Conservation (phyloP, 345 rosid genomes). For the Luvunga scandens region DNA sequence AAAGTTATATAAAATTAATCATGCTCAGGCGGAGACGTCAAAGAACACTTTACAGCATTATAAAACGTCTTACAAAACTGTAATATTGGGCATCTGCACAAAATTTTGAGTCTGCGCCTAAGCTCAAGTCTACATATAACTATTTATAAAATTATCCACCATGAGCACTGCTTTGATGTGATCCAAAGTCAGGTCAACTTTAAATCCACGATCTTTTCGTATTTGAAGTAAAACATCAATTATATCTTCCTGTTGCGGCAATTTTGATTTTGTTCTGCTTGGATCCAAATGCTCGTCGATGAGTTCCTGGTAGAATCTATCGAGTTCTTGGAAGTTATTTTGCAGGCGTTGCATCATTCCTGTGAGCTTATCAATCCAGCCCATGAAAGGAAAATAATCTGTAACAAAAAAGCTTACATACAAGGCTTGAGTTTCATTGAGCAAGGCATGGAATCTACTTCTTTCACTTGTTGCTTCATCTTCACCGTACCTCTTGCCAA, state of each 20-base stretch:
- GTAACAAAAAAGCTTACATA: constrained; percentile 18
- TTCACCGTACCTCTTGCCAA: constrained; percentile 27
- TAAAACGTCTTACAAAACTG: too few relatives aligned
- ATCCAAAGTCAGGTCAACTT: constrained; percentile 32
- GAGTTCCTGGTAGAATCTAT: constrained; percentile 37
- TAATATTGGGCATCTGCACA: too few relatives aligned
- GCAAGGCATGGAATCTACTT: constrained; percentile 10
- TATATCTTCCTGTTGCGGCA: constrained; percentile 31
- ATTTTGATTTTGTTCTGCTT: not conserved
- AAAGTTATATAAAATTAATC: too few relatives aligned
- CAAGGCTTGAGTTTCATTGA: constrained; percentile 26
- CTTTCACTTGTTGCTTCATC: constrained; percentile 4
- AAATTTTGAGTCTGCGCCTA: too few relatives aligned
- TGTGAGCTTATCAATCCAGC: constrained; percentile 27
- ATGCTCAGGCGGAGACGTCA: too few relatives aligned
- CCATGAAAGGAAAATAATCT: constrained; percentile 29
- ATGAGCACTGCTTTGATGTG: constrained; percentile 57
- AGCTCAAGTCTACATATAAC: too few relatives aligned
- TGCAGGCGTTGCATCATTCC: constrained; percentile 31
- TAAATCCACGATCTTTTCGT: constrained; percentile 22
- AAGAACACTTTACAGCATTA: too few relatives aligned
- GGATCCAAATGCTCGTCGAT: constrained; percentile 39
- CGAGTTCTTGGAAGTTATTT: constrained; percentile 33
- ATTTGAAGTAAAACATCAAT: constrained; percentile 38
- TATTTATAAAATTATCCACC: constrained; percentile 26